These are phyloP conservation scores for Fusarium palustre DNA, from an alignment of 2,329 filamentous ascomycete species.

Conservation along the genomic window DNA sequence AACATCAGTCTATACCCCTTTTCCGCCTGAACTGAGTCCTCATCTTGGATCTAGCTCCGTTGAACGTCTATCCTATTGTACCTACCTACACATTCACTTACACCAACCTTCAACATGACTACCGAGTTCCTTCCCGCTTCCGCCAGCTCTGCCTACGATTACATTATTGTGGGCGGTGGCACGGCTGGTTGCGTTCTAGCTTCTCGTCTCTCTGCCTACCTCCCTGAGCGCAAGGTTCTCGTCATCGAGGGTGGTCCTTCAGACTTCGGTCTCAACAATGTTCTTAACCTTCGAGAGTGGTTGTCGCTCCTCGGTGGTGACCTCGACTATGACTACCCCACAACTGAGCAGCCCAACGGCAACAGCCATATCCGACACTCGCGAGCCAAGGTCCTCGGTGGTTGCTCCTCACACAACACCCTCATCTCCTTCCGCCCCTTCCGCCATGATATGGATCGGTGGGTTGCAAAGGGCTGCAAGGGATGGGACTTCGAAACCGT, in stretches of 20 bases:
- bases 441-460: constrained; percentile 86
- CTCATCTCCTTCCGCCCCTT: constrained; percentile 93
- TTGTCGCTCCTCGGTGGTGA: constrained; percentile 85
- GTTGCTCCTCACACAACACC: constrained; percentile 94
- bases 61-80: not conserved
- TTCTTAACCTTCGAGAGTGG: constrained; percentile 89
- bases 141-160: constrained; percentile 79
- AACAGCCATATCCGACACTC: constrained; percentile 95
- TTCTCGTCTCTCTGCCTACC: constrained; percentile 81
- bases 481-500: constrained; percentile 91
- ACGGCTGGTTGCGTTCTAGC: constrained; percentile 89
- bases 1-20: constrained; percentile 1
- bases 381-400: constrained; percentile 89
- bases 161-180: constrained; percentile 86
- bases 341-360: constrained; percentile 89
- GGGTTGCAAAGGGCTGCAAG: constrained; percentile 83
- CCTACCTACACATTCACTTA: constrained; percentile 1
- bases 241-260: constrained; percentile 90
- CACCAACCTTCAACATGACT: constrained; percentile 63
- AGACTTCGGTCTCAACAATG: constrained; percentile 88
- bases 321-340: constrained; percentile 91
- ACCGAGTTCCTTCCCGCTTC: constrained; percentile 74
- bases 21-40: not conserved
- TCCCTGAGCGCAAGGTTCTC: constrained; percentile 83
- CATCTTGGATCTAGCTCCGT: not conserved